phyloP scores from a whole-genome alignment of 164 flowering plant genomes.

The Vitis vinifera region ASM3070453v1 NC_081810.1:4174001-4174500 shows the following conservation, averaged over 20 bases:
- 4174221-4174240: slow-evolving; percentile 14
- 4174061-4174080: background rate
- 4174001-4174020: too few relatives aligned
- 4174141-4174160: too few relatives aligned
- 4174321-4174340: slow-evolving; percentile 11
- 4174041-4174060: background rate
- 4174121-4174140: too few relatives aligned
- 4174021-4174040: too few relatives aligned
- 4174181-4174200: background rate
- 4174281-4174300: background rate
- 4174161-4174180: slow-evolving; percentile 4
- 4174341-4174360: slow-evolving; percentile 5
- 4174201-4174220: slow-evolving; percentile 8
- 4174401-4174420: too few relatives aligned
- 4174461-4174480: too few relatives aligned
- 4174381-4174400: background rate
- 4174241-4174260: slow-evolving; percentile 6
- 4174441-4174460: too few relatives aligned
- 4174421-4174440: too few relatives aligned
- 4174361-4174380: too few relatives aligned
- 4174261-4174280: slow-evolving; percentile 13
- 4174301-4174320: background rate
- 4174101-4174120: too few relatives aligned
- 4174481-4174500: too few relatives aligned
- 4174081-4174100: too few relatives aligned